Evolutionary conservation across 1,139 yeast species (phyloP).

Genomic region (Zygosaccharomyces pseudobailii): DNA sequence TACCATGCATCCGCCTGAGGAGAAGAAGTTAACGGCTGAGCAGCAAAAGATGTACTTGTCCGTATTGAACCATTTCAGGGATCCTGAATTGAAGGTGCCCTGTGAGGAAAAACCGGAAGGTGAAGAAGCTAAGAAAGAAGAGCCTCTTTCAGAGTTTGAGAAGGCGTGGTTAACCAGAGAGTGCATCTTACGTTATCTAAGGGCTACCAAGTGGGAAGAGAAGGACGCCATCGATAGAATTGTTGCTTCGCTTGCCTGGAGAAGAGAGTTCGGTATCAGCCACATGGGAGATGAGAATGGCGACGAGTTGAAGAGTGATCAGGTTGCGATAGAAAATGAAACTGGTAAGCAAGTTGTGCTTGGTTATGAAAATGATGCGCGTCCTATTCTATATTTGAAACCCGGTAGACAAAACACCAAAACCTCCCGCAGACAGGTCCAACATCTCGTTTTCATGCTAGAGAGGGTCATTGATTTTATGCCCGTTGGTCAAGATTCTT

Average conservation of each 20-base stretch:
- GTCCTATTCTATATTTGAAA: slow-evolving; percentile 86
- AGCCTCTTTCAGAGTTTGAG: slow-evolving; percentile 53
- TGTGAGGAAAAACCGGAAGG: slow-evolving; percentile 36
- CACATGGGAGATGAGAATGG: slow-evolving; percentile 43
- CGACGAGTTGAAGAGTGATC: slow-evolving; percentile 53
- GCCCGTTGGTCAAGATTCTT: slow-evolving; percentile 94
- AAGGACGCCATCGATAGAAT: slow-evolving; percentile 69
- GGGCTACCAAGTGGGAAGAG: slow-evolving; percentile 87
- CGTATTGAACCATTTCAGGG: slow-evolving; percentile 56
- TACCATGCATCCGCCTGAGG: slow-evolving; percentile 48
- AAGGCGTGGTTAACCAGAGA: slow-evolving; percentile 89
- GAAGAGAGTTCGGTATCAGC: slow-evolving; percentile 84
- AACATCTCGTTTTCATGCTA: slow-evolving; percentile 85
- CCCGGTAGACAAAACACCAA: slow-evolving; percentile 94
- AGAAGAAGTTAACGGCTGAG: slow-evolving; percentile 43
- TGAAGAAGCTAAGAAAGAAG: slow-evolving; percentile 17
- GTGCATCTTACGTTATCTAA: slow-evolving; percentile 76
- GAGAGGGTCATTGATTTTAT: slow-evolving; percentile 86
- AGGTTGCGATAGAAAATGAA: slow-evolving; percentile 65
- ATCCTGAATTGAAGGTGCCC: slow-evolving; percentile 41
- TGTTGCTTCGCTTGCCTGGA: slow-evolving; percentile 77
- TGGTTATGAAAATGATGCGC: slow-evolving; percentile 81
- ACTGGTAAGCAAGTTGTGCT: slow-evolving; percentile 86
- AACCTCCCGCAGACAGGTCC: slow-evolving; percentile 81
- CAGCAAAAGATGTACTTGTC: slow-evolving; percentile 54